Conservation (phyloP, 73 alveolate species). For the Paramecium tetraurelia region DNA sequence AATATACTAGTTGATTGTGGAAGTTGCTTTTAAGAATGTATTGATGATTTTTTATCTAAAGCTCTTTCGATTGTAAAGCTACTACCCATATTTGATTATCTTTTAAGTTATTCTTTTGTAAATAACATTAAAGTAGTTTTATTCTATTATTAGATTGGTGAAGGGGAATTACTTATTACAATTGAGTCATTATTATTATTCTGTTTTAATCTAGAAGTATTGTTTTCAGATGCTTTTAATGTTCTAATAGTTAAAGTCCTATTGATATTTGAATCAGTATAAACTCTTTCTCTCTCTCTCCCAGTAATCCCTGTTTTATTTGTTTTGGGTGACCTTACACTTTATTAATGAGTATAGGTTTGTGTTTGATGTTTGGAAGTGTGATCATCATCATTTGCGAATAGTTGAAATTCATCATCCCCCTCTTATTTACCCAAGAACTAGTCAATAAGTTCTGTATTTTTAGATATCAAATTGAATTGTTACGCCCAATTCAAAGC, state of each 20-base stretch:
- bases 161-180: neutral
- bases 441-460: neutral
- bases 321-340: neutral
- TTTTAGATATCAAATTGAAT: neutral
- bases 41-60: neutral
- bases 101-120: neutral
- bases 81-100: neutral
- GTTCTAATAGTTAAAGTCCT: slow-evolving; percentile 18
- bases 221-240: neutral
- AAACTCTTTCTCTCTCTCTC: slow-evolving; percentile 28
- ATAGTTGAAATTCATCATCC: neutral
- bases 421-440: neutral
- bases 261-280: neutral
- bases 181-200: neutral
- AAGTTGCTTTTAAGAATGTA: neutral
- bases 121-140: neutral
- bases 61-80: neutral
- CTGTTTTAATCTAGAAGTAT: neutral
- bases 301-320: slow-evolving; percentile 6
- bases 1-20: neutral
- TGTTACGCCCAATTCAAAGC: slow-evolving; percentile 8
- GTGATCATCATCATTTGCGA: neutral
- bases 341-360: slow-evolving; percentile 13
- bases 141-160: neutral
- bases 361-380: neutral